Conservation (phyloP, 331 rosid genomes). For the Cucumis variabilis region DNA sequence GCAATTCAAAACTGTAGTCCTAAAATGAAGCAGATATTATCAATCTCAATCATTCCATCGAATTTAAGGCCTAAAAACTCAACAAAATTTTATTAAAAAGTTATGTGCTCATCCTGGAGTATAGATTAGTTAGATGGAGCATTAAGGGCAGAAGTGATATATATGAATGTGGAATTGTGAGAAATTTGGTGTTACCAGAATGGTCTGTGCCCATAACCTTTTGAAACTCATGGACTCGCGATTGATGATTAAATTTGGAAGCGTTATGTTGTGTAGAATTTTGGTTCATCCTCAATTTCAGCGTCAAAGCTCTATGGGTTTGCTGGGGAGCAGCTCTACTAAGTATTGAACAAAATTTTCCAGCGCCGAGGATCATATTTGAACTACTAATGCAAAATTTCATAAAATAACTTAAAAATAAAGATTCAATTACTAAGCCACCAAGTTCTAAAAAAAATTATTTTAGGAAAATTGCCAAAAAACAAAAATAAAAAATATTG, state of each 20-base stretch:
- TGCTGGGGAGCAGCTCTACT: not conserved
- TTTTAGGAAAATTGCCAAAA: no score
- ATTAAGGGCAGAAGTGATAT: not conserved
- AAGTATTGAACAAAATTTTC: not conserved
- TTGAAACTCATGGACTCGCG: not conserved
- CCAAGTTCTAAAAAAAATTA: not conserved
- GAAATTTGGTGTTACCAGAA: constrained; percentile 13
- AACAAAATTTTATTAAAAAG: not conserved
- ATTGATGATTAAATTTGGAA: constrained; percentile 14
- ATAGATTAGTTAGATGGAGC: not conserved
- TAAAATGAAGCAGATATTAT: not conserved
- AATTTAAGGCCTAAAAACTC: not conserved
- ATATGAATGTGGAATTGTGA: not conserved
- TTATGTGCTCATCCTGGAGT: not conserved
- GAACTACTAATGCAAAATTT: not conserved
- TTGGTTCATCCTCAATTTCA: constrained; percentile 13
- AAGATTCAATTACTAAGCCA: not conserved
- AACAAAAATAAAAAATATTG: no score
- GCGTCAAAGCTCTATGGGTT: not conserved
- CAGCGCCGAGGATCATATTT: not conserved
- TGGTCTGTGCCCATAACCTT: not conserved
- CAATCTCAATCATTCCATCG: not conserved
- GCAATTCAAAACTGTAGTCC: not conserved
- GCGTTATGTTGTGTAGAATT: not conserved
- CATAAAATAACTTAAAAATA: no score